phyloP scores from a whole-genome alignment of 2,329 filamentous ascomycete genomes.

The Trichoderma sp. region DNA sequence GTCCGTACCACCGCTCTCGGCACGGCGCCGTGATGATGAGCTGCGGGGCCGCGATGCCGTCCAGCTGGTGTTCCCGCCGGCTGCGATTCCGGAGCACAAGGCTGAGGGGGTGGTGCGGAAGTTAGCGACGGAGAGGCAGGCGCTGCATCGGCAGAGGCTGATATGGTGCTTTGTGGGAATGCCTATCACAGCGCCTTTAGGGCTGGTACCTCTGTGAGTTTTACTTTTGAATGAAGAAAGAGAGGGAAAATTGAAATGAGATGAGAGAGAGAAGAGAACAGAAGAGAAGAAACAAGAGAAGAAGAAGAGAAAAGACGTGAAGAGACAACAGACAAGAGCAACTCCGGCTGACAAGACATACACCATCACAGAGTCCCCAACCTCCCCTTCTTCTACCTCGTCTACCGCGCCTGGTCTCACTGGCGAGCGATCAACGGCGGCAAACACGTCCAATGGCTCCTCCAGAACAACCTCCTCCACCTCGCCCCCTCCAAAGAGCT shows the following conservation, averaged over 20 bases:
- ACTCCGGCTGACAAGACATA: neutral
- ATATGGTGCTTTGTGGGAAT: constrained; percentile 79
- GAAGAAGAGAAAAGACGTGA: neutral
- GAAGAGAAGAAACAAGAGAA: neutral
- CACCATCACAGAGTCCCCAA: constrained; percentile 68
- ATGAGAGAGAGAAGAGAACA: neutral
- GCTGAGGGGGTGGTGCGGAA: constrained; percentile 64
- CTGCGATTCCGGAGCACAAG: constrained; percentile 61
- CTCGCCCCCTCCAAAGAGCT: constrained; percentile 65
- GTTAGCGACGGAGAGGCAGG: constrained; percentile 77
- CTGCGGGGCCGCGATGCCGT: constrained; percentile 61
- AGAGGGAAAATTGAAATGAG: neutral
- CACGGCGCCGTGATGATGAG: constrained; percentile 62
- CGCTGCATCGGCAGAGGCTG: constrained; percentile 71
- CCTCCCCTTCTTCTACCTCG: constrained; percentile 93
- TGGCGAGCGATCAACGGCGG: constrained; percentile 84
- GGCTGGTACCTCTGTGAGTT: constrained; percentile 78
- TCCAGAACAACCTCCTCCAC: constrained; percentile 68
- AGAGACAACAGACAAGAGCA: neutral
- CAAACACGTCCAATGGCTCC: constrained; percentile 77
- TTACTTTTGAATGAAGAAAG: too few relatives aligned
- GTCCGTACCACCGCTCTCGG: constrained; percentile 79
- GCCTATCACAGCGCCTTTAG: constrained; percentile 80
- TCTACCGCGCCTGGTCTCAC: constrained; percentile 88
- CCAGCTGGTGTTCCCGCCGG: constrained; percentile 72